Evolutionary conservation across 2,329 filamentous ascomycete species (phyloP), one percentile per base, ranked within the genome.

Genomic region (Cordyceps farinosa): DNA sequence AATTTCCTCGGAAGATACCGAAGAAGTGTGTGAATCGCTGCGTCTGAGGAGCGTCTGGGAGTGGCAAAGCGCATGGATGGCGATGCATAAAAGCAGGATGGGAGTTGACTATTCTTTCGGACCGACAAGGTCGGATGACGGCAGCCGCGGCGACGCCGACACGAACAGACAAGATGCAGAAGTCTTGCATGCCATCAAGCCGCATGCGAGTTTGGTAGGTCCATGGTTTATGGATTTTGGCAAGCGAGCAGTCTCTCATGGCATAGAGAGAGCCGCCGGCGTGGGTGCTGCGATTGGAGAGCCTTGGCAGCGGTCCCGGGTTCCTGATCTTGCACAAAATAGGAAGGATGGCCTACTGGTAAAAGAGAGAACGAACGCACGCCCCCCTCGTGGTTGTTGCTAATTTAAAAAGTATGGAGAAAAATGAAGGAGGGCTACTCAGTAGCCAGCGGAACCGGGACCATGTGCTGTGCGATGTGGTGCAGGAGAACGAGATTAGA

Each of bases 381-480:
- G 36, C 57, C 36, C 47, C 38, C 38, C 27, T 13, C 9, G 13
- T 34, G 13, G 17, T 42, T 36, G 56, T 29, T 62, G 57, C 64
- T 62, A 61, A 65, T 65, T 65, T 65, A 61, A 64, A 22, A 56
- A 61, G 55, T 55, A 61, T 61, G 48, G 57, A 52, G 57, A 53
- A 60, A 6, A 29, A 17, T 22, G 7, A 29, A 32, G 29, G 47
- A 27, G 11, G 22, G 47, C n/a, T 51, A n/a, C n/a, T n/a, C n/a
- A n/a, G n/a, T n/a, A 30, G 55, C 29, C 30, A 48, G 42, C 22
- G 32, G 5, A 27, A 40, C 11, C 27, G 34, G n/a, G 22, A 22
- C 22, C 13, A 8, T 32, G 13, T 32, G 9, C n/a, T n/a, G 47
- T 59, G 27, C 45, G 7, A 47, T 29, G 29, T 29, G 47, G 22